Evolutionary conservation across 2,329 filamentous ascomycete genomes (phyloP).

Genomic region (Calonectria naviculata): DNA sequence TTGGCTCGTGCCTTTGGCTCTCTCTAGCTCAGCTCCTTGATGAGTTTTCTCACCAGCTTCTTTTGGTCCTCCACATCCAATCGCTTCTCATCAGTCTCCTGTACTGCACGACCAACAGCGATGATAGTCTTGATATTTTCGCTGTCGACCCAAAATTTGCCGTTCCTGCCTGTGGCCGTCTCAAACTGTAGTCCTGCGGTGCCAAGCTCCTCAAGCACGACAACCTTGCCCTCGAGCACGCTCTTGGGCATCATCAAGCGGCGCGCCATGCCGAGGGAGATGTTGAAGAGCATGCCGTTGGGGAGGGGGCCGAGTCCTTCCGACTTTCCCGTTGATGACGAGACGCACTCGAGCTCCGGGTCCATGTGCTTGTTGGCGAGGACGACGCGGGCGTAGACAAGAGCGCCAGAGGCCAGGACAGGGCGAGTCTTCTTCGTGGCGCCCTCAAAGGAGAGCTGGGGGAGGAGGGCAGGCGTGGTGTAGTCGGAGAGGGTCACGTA

Average conservation of each 20-base stretch:
- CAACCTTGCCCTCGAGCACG: slow-evolving; percentile 71
- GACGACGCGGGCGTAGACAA: slow-evolving; percentile 89
- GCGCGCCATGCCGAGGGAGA: slow-evolving; percentile 86
- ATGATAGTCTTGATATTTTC: slow-evolving; percentile 79
- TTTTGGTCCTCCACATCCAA: slow-evolving; percentile 75
- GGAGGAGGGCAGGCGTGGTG: slow-evolving; percentile 75
- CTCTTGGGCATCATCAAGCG: slow-evolving; percentile 76
- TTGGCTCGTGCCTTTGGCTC: neutral
- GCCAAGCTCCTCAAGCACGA: slow-evolving; percentile 83
- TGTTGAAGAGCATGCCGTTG: slow-evolving; percentile 86
- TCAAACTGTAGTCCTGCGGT: slow-evolving; percentile 86
- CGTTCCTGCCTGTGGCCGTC: slow-evolving; percentile 92
- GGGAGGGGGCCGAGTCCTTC: slow-evolving; percentile 87
- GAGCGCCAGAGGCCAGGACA: slow-evolving; percentile 75
- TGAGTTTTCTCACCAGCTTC: slow-evolving; percentile 74
- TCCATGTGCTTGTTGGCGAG: slow-evolving; percentile 86
- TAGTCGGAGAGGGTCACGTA: slow-evolving; percentile 80
- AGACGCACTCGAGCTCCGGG: slow-evolving; percentile 90
- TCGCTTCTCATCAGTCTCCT: slow-evolving; percentile 77
- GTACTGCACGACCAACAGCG: slow-evolving; percentile 81
- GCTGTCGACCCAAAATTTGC: slow-evolving; percentile 90
- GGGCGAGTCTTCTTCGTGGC: slow-evolving; percentile 94
- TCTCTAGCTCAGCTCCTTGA: slow-evolving; percentile 66
- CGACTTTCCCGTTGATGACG: slow-evolving; percentile 85
- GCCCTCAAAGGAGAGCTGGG: slow-evolving; percentile 91